Base-by-base conservation (phyloP, 1,284 basidiomycete genomes). In the Melanopsichium pennsylvanicum region DNA sequence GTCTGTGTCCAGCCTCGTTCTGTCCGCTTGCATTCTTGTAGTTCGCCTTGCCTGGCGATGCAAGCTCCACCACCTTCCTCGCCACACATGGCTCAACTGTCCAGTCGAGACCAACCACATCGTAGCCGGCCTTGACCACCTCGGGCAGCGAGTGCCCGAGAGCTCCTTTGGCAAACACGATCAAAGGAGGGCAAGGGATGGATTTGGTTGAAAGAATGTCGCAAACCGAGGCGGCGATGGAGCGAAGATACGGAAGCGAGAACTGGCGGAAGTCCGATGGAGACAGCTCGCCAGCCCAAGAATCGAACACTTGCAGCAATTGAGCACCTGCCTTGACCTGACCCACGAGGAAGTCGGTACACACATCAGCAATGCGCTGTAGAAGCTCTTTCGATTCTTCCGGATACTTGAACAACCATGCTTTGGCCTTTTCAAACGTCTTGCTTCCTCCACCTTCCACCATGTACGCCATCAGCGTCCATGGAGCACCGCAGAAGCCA, bases 401-500 rank as follows among this genome's bases (percentile, higher is more conserved):
- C 5, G 78, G 77, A 46, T 79, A 64, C 45, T 76, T 70, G 63
- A 74, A 81, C 31, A 81, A 64, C 79, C 79, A 81, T 12, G 61
- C 38, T 57, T 81, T 81, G 38, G 79, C 79, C 60, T 79, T 79
- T 42, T 78, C 78, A 47, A 79, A 81, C 18, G 58, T 69, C 58
- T 77, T 78, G 46, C 67, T 72, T 21, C 79, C 79, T 31, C 79
- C 79, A 16, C 79, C 79, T 33, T 81, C 79, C 21, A 81, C 74
- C 79, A 81, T 81, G 57, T 81, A 81, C 15, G 79, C 78, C 79
- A 81, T 81, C 34, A 81, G 58, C 18, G 79, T 81, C 79, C 79
- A 81, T 2, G 79, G 79, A 18, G 78, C 75, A 27, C 79, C 79
- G 44, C 76, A 76, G 62, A 81, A 80, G 19, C 79, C 79, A 36